Evolutionary conservation across 2,329 filamentous ascomycete genomes (phyloP), one percentile per base, ranked within the genome.

Genomic region (Claviceps purpurea): DNA sequence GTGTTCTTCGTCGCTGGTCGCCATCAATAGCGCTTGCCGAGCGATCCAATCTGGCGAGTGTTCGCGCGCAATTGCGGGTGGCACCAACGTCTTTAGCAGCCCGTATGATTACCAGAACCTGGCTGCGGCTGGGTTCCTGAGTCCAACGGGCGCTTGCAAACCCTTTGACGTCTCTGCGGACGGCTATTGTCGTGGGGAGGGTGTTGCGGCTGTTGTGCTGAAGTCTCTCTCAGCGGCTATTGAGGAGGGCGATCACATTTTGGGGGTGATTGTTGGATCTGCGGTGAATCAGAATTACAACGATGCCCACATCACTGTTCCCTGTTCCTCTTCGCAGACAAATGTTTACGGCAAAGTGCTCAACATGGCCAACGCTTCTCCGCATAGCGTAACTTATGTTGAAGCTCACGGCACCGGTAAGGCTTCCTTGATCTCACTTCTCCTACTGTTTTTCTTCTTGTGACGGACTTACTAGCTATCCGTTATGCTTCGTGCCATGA

Each of bases 351-450:
- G 24, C 6, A 47, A 37, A 47, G 44, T 47, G 44, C 24, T 47
- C 44, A 20, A 37, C 16, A 47, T 47, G 44, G 44, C 44, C 44
- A n/a, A 20, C n/a, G 26, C 26, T n/a, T 34, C 44, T 34, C 44
- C 44, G 14, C 44, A 47, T 30, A 47, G 44, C 44, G 44, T 47
- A 10, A 37, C 44, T 5, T 47, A 47, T 47, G 44, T 47, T 10
- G 88, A 94, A 68, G 89, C 91, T 81, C 88, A 94, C 65, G 88
- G 89, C 10, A 94, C 88, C 2, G 89, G 88, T 43, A 47, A 10
- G 26, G 10, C 26, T 37, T 20, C 10, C 10, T 20, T n/a, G 10
- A 10, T 16, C 24, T 45, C 6, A 1, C 16, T 18, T 13, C 13
- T 13, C 13, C 24, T 24, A n/a, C 24, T 11, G 2, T 46, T 11